phyloP scores from a whole-genome alignment of 2,329 filamentous ascomycete species.

The Aspergillus sojae region DNA sequence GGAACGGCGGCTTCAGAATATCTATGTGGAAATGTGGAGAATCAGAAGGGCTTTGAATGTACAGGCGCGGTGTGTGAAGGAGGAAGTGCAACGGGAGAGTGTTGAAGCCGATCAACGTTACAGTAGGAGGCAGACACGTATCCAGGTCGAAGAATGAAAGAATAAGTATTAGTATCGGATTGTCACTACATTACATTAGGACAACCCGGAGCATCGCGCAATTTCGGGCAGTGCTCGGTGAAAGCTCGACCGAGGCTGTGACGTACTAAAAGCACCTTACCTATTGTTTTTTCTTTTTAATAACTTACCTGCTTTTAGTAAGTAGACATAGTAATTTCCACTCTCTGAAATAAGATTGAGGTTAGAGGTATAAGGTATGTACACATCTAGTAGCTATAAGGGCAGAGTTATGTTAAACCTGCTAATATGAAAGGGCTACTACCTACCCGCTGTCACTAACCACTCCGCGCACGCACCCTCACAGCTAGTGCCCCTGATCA shows the following conservation, averaged over 20 bases:
- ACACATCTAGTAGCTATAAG: no score
- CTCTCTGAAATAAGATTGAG: no score
- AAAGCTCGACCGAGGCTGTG: no score
- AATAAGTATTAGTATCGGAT: background rate
- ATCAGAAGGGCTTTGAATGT: conserved; percentile 27
- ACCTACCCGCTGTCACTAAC: no score
- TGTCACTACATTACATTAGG: background rate
- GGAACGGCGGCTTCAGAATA: conserved; percentile 24
- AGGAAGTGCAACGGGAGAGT: conserved; percentile 38
- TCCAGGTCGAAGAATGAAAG: background rate
- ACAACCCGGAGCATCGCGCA: background rate
- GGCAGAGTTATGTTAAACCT: no score
- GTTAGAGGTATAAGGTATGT: no score
- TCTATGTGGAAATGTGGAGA: conserved; percentile 30
- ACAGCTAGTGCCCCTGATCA: background rate
- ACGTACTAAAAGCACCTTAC: no score
- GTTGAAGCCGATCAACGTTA: conserved; percentile 6
- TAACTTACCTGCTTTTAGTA: no score
- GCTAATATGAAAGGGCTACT: no score
- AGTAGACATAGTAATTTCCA: no score
- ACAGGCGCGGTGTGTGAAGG: conserved; percentile 25
- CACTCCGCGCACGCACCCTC: background rate
- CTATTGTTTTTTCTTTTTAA: no score
- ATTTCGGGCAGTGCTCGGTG: background rate
- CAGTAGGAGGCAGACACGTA: background rate